phyloP scores from a whole-genome alignment of 2,329 filamentous ascomycete genomes.

The Colletotrichum destructivum region DNA sequence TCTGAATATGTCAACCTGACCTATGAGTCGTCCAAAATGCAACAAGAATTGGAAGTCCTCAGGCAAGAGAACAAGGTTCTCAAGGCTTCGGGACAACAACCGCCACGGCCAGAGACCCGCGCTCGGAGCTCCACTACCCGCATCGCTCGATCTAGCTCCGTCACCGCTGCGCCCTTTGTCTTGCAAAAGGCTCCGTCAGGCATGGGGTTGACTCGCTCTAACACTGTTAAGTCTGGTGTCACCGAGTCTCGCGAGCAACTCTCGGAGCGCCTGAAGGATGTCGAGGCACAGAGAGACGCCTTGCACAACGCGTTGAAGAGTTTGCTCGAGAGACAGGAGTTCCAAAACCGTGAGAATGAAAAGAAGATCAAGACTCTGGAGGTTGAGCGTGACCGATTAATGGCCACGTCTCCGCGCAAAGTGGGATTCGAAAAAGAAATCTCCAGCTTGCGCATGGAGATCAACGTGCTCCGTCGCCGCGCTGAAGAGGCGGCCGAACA shows the following conservation, averaged over 20 bases:
- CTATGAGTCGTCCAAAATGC: conserved; percentile 87
- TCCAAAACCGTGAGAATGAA: conserved; percentile 85
- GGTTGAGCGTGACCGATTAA: conserved; percentile 81
- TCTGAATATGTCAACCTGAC: conserved; percentile 80
- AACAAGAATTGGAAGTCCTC: conserved; percentile 85
- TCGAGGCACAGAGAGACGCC: conserved; percentile 94
- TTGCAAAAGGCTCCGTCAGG: conserved; percentile 55
- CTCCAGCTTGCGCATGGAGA: conserved; percentile 83
- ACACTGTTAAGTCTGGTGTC: conserved; percentile 62
- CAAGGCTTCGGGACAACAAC: conserved; percentile 57
- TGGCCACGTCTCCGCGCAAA: conserved; percentile 78
- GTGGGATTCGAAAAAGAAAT: conserved; percentile 90
- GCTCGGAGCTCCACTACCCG: conserved; percentile 47
- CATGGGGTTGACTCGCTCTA: conserved; percentile 71
- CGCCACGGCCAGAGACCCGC: conserved; percentile 27
- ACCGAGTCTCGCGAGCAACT: conserved; percentile 77
- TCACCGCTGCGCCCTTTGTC: conserved; percentile 67
- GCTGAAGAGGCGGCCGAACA: conserved; percentile 95
- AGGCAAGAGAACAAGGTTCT: conserved; percentile 77
- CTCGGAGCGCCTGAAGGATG: conserved; percentile 88
- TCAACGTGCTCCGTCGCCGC: conserved; percentile 85
- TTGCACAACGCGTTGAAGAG: conserved; percentile 89
- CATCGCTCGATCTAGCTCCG: conserved; percentile 76
- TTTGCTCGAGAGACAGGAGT: conserved; percentile 87
- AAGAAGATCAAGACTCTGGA: conserved; percentile 86